Conservation (phyloP, 768 basidiomycete genomes). For the Suillus brevipes region DNA sequence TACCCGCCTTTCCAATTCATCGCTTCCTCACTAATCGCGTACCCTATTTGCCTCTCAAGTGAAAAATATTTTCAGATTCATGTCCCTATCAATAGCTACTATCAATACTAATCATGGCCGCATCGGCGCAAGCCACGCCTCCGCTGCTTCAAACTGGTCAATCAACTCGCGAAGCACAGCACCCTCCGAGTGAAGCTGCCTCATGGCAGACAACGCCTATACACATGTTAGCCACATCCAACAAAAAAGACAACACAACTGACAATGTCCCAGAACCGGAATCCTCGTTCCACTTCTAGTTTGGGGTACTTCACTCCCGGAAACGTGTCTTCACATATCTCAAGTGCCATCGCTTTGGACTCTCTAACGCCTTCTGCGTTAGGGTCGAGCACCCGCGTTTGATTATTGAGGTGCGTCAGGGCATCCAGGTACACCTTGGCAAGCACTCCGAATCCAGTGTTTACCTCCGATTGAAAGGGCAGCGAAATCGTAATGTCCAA, state of each 20-base stretch:
- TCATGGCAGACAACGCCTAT: constrained; percentile 85
- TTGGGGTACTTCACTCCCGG: constrained; percentile 85
- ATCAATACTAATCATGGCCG: no score
- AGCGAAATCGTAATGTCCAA: constrained; percentile 90
- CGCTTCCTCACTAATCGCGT: no score
- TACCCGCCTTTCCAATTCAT: neutral
- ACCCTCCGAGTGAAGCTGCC: constrained; percentile 82
- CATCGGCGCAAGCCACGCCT: constrained; percentile 93
- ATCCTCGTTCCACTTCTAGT: constrained; percentile 91
- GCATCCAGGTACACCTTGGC: constrained; percentile 97
- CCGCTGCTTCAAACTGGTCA: constrained; percentile 94
- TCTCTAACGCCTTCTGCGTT: constrained; percentile 78
- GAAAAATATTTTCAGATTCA: no score
- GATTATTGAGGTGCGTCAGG: constrained; percentile 82
- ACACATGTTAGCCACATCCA: constrained; percentile 26
- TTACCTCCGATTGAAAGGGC: constrained; percentile 94
- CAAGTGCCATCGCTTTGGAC: constrained; percentile 84
- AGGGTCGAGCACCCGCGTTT: constrained; percentile 72
- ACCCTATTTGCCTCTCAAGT: no score
- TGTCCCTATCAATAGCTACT: no score
- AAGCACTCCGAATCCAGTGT: constrained; percentile 96
- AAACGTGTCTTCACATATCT: constrained; percentile 93
- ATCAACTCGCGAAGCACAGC: constrained; percentile 84
- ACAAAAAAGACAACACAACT: constrained; percentile 35
- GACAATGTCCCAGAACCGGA: constrained; percentile 98